Conservation (phyloP, 805 yeast species). For the Nakazawaea wickerhamii region DNA sequence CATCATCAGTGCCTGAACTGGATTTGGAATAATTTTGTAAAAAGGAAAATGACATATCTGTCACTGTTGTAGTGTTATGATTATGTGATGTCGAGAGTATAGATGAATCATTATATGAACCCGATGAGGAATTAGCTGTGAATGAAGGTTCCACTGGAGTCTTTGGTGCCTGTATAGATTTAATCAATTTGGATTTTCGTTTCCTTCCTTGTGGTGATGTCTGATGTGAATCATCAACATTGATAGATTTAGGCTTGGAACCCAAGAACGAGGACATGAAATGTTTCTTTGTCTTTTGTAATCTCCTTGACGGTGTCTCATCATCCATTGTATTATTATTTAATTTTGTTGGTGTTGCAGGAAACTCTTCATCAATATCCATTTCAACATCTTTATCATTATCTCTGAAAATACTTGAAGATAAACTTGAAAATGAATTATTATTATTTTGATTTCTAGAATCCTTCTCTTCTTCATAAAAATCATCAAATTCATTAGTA, state of each 20-base stretch:
- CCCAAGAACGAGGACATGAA: not conserved
- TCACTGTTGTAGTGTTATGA: slow-evolving; percentile 12
- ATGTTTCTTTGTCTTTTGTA: slow-evolving; percentile 12
- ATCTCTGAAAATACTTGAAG: slow-evolving; percentile 25
- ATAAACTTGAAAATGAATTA: not conserved
- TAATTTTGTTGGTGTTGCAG: slow-evolving; percentile 40
- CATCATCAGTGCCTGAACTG: slow-evolving; percentile 23
- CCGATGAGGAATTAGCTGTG: slow-evolving; percentile 10
- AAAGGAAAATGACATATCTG: slow-evolving; percentile 13
- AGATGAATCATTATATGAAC: slow-evolving; percentile 13
- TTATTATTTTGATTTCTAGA: slow-evolving; percentile 13
- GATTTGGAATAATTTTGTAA: slow-evolving; percentile 6
- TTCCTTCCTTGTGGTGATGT: not conserved
- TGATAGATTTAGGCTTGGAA: not conserved
- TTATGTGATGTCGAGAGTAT: slow-evolving; percentile 14
- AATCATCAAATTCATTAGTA: slow-evolving; percentile 37
- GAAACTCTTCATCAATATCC: slow-evolving; percentile 23
- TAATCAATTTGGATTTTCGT: not conserved
- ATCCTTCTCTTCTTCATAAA: slow-evolving; percentile 21
- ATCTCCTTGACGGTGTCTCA: slow-evolving; percentile 16
- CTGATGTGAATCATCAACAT: not conserved
- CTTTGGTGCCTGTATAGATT: slow-evolving; percentile 18
- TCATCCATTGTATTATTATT: slow-evolving; percentile 16
- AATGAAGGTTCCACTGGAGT: slow-evolving; percentile 24
- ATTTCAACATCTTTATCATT: slow-evolving; percentile 12